These are phyloP conservation scores for Penicillium oxalicum DNA, from an alignment of 2,329 filamentous ascomycete genomes.

Conservation along the genomic window DNA sequence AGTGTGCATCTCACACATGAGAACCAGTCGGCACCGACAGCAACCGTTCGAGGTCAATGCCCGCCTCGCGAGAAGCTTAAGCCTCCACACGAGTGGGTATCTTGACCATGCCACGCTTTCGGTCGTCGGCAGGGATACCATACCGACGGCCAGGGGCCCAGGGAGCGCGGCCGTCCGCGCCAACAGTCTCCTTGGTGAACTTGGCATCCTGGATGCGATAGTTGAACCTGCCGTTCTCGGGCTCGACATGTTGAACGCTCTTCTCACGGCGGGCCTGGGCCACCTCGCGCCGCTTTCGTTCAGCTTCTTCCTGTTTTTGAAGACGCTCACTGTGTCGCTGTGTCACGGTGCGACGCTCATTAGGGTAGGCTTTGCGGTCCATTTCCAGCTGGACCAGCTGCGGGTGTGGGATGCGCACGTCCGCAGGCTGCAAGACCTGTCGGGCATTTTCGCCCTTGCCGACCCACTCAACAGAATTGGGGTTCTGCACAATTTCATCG, in stretches of 20 bases:
- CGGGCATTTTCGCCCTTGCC: conserved; percentile 41
- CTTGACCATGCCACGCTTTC: conserved; percentile 59
- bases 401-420: conserved; percentile 59
- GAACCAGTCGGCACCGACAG: background rate
- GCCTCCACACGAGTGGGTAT: conserved; percentile 56
- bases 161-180: conserved; percentile 48
- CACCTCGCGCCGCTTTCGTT: conserved; percentile 34
- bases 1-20: conserved; percentile 3
- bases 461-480: conserved; percentile 35
- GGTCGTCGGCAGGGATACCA: conserved; percentile 56
- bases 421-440: conserved; percentile 54
- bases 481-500: conserved; percentile 29
- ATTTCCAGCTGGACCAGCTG: conserved; percentile 50
- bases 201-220: conserved; percentile 53
- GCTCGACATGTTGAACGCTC: conserved; percentile 39
- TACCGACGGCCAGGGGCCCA: conserved; percentile 55
- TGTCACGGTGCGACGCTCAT: conserved; percentile 28
- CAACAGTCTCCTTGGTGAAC: conserved; percentile 51
- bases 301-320: conserved; percentile 35
- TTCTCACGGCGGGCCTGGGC: conserved; percentile 41
- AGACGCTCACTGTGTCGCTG: conserved; percentile 43
- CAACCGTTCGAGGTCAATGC: background rate
- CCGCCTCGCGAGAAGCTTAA: conserved; percentile 16
- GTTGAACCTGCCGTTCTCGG: conserved; percentile 50
- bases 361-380: conserved; percentile 35